Evolutionary conservation across 192 early-diverging fungal genomes (phyloP).

Genomic region (Coemansia sp.): DNA sequence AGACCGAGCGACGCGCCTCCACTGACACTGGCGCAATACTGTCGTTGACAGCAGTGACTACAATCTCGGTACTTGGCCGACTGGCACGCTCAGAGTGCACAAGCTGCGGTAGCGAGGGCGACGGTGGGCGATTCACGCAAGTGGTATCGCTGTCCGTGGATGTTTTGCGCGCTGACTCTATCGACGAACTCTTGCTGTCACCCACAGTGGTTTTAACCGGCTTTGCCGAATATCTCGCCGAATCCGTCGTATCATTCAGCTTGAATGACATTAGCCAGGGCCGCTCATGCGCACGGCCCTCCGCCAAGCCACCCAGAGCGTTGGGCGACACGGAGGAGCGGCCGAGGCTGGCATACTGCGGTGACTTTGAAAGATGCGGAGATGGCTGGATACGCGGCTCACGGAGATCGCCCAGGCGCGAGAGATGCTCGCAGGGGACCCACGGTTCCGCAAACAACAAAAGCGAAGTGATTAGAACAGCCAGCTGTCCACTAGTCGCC

Average conservation of each 20-base stretch:
- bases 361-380: slow-evolving; percentile 8
- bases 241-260: slow-evolving; percentile 31
- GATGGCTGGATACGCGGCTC: slow-evolving; percentile 24
- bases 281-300: slow-evolving; percentile 23
- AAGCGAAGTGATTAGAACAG: slow-evolving; percentile 27
- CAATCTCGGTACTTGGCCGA: not conserved
- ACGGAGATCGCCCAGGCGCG: slow-evolving; percentile 41
- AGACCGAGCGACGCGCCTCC: not conserved
- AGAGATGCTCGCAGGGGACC: slow-evolving; percentile 44
- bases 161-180: slow-evolving; percentile 27
- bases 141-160: slow-evolving; percentile 44
- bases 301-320: not conserved
- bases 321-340: not conserved
- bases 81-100: not conserved
- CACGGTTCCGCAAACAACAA: slow-evolving; percentile 48
- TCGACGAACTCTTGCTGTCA: slow-evolving; percentile 17
- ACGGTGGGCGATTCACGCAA: slow-evolving; percentile 26
- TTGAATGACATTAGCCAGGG: slow-evolving; percentile 50
- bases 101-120: slow-evolving; percentile 4
- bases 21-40: not conserved
- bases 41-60: not conserved
- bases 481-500: slow-evolving; percentile 39
- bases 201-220: not conserved
- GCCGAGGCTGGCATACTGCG: slow-evolving; percentile 1
- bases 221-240: slow-evolving; percentile 26